Evolutionary conservation across 106 monocot genomes (phyloP), one percentile per base, ranked within the genome.

Genomic region (Narthecium ossifragum): DNA sequence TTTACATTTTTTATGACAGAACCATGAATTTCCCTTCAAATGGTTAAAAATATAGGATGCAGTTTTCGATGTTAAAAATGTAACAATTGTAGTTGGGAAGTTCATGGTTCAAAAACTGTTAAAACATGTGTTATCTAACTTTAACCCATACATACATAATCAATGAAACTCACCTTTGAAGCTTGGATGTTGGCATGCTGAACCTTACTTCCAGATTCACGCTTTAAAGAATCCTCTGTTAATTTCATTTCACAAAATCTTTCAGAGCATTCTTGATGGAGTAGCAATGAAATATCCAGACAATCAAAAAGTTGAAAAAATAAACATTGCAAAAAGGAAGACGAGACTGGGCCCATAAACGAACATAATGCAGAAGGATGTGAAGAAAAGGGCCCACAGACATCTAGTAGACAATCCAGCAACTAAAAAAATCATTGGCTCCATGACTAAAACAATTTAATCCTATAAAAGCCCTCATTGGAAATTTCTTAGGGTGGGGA

Each of bases 171-270:
- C 36, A 86, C 94, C 86, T 96, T 96, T 28, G 94, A 83, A 49
- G 94, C 94, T 71, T 83, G 80, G 68, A 96, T 96, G 71, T 96
- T 90, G 26, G 83, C 94, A 77, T 76, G 90, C 41, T 96, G 94
- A 31, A 96, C 94, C 66, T 83, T 96, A 30, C 74, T 64, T 56
- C 94, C 94, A 63, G 89, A 86, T 73, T 96, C 94, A 36, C 90
- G 73, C 47, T 83, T 80, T 65, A 80, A 43, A n/a, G 89, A 90
- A 75, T 96, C 90, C 41, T 84, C 94, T 96, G 83, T 67, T 84
- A 76, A 79, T 32, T 15, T 24, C 5, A 73, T 36, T 5, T 45
- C 20, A 26, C 13, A 15, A 55, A 48, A 22, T 50, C 10, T 43
- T 56, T n/a, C n/a, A 63, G 14, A 22, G 15, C 27, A 31, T n/a